Base-by-base conservation (phyloP, 306 rosid genomes). In the Malus asiatica region DNA sequence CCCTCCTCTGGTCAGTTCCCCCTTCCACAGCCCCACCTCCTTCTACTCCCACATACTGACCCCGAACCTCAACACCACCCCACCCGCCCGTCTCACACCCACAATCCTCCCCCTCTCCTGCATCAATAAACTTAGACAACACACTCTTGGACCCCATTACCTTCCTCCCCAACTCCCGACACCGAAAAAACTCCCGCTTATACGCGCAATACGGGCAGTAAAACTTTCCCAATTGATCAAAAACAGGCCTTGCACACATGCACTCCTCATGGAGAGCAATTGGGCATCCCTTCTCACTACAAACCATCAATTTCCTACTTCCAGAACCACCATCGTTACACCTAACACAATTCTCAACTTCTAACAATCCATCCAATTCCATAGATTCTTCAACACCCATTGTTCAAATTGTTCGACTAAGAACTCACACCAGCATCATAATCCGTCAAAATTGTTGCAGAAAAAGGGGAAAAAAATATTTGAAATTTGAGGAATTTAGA, bases 151-250 rank as follows among this genome's bases (percentile, higher is more conserved):
- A 89, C 5, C 19, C 12, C 79, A 81, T 18, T 8, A 81, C 85
- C 63, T 78, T 90, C 62, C 78, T 76, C 79, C 81, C 84, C 73
- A 83, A 20, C 60, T 77, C 78, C 42, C 15, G 76, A 46, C 75
- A 73, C 52, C 45, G 77, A 20, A 74, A 66, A 9, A 80, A 14
- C 7, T 80, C 83, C 9, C 75, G 84, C 74, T 83, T 90, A 80
- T 84, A 86, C 40, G 81, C 80, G 71, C 97, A 94, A 68, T 90
- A 83, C 27, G 96, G 90, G 68, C 94, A 94, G 66, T 67, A 85
- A 79, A 86, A 90, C 44, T 75, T 78, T 4, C 97, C 97, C 4
- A 25, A 79, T 44, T 75, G 78, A 68, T 92, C 93, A 69, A 87
- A 87, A 22, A 67, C 74, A 66, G 98, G 93, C 40, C 88, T 45